A percentile compares a stretch with the other conserved stretches of the same genome.
Evolutionary conservation across 2,329 filamentous ascomycete genomes (phyloP).

Genomic region (Colletotrichum truncatum): DNA sequence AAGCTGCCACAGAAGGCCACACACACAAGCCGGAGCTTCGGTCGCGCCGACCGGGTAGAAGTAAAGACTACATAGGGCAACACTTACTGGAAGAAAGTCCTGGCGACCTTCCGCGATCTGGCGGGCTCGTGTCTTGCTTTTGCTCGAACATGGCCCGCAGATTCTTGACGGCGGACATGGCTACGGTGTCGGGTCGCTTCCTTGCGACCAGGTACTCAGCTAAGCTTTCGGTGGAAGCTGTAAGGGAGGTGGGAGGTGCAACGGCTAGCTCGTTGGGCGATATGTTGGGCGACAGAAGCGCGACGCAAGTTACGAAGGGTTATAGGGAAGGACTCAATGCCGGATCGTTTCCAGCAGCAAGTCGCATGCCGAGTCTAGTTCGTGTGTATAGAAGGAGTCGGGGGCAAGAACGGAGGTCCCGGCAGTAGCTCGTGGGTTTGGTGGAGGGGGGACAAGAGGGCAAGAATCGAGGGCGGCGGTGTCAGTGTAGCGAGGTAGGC

Average conservation of each 20-base stretch:
- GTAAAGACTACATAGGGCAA: not conserved
- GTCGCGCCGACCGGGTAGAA: not conserved
- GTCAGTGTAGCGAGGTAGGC: conserved; percentile 7
- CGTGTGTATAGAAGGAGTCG: not conserved
- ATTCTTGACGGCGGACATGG: conserved; percentile 76
- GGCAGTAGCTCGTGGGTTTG: conserved; percentile 4
- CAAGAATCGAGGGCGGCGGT: not conserved
- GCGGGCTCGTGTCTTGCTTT: conserved; percentile 71
- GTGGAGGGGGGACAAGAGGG: not conserved
- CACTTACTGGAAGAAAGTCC: conserved; percentile 55
- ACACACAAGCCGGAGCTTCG: not conserved
- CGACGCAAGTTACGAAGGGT: not conserved
- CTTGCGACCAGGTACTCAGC: not conserved
- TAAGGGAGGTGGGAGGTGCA: conserved; percentile 7
- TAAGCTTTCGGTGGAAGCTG: conserved; percentile 2
- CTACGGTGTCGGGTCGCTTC: conserved; percentile 41
- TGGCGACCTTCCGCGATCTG: conserved; percentile 76
- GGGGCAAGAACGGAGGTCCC: not conserved
- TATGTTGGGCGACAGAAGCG: conserved; percentile 3
- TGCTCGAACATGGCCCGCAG: conserved; percentile 84
- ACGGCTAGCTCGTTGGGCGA: not conserved
- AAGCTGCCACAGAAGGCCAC: not conserved
- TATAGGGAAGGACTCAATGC: not conserved
- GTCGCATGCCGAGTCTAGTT: conserved; percentile 13
- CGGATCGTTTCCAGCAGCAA: conserved; percentile 7